Evolutionary conservation across 768 basidiomycete species (phyloP), one percentile per base, ranked within the genome.

Genomic region (Imleria badia): DNA sequence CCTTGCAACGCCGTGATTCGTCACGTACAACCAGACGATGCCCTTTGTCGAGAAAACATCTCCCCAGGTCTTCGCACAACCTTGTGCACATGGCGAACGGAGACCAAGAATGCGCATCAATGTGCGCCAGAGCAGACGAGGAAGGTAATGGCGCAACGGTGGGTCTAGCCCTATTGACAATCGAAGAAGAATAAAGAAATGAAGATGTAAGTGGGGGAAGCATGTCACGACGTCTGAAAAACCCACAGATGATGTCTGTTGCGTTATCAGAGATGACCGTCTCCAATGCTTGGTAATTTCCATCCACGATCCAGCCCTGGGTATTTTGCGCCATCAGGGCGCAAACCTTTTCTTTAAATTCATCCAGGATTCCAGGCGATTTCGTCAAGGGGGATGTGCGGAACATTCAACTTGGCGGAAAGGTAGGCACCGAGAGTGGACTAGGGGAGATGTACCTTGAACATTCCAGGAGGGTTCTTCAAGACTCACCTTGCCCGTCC

Each of bases 101-200:
- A 76, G 46, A 11, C 78, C 45, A 12, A 82, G 53, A 23, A 67
- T 31, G 20, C 83, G 77, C 54, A 72, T 62, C n/a, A 84, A 61
- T 1, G 85, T 87, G 44, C 86, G 75, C 50, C 72, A 58, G 54
- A 79, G 62, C 23, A 86, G 60, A 15, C 86, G 82, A 20, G 86
- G 83, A 50, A 87, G 75, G 70, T 87, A 88, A 11, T 81, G 66
- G 10, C 72, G 17, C 33, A 87, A 69, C 13, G 86, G 87, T 9
- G 85, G 85, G 59, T 87, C 85, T 20, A 88, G 71, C 87, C 87
- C 86, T 88, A 35, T 57, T 8, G 9, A 30, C 7, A 3, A 30
- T 15, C 15, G 19, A 38, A 56, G 26, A n/a, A 9, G 8, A 6
- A 26, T 26, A 26, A 26, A 26, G 26, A 26, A 26, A 26, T 26